Evolutionary conservation across 2,329 filamentous ascomycete species (phyloP).

Genomic region (Arthrobotrys sphaeroides): DNA sequence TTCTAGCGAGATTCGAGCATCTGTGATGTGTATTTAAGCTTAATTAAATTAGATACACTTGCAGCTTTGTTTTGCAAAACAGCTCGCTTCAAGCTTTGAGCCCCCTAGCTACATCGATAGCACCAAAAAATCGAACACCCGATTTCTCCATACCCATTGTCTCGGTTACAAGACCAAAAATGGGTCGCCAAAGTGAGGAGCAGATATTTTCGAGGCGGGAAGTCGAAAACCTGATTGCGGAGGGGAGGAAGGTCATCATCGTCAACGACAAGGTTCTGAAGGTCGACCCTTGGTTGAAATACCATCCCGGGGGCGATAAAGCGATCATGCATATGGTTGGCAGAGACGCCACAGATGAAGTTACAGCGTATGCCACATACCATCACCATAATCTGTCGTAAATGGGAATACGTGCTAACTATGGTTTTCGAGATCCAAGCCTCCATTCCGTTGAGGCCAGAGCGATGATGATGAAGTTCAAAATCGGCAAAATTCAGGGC

Average conservation of each 20-base stretch:
- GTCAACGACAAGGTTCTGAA: conserved; percentile 83
- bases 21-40: conserved; percentile 31
- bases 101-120: not conserved
- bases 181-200: conserved; percentile 61
- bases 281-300: conserved; percentile 85
- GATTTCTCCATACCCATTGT: conserved; percentile 52
- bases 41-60: conserved; percentile 42
- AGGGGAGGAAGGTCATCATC: conserved; percentile 81
- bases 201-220: conserved; percentile 69
- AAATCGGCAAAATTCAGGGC: conserved; percentile 83
- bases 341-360: conserved; percentile 91
- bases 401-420: conserved; percentile 36
- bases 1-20: not conserved
- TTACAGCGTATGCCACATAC: conserved; percentile 73
- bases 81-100: conserved; percentile 12
- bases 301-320: conserved; percentile 91
- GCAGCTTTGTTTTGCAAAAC: conserved; percentile 24
- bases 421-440: conserved; percentile 63
- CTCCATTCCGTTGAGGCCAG: conserved; percentile 83
- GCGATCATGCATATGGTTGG: conserved; percentile 93
- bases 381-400: conserved; percentile 59
- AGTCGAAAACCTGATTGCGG: conserved; percentile 83
- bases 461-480: conserved; percentile 79
- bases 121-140: conserved; percentile 23
- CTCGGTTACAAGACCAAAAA: conserved; percentile 42